Conservation (phyloP, 768 basidiomycete species). For the Boletus subparvulus region DNA sequence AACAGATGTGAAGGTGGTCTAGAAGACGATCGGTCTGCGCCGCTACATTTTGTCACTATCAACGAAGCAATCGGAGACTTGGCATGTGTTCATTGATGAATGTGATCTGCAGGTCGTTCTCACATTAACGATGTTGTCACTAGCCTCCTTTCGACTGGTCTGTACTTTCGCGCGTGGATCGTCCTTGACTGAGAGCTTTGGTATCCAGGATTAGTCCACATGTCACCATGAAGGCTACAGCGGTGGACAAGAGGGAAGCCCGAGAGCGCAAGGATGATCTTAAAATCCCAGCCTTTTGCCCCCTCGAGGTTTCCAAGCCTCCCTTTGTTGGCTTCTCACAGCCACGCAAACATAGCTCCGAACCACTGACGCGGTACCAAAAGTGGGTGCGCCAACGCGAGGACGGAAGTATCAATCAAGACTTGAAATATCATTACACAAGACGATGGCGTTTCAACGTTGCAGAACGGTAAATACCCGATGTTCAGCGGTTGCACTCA, state of each 20-base stretch:
- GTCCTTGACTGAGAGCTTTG: background rate
- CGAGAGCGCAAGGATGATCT: conserved; percentile 34
- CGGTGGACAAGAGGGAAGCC: conserved; percentile 34
- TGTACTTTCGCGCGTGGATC: background rate
- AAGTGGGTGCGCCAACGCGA: conserved; percentile 34
- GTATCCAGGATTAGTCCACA: conserved; percentile 59
- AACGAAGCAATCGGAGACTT: conserved; percentile 68
- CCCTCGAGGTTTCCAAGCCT: conserved; percentile 25
- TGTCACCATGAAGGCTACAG: conserved; percentile 33
- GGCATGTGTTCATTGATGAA: conserved; percentile 40
- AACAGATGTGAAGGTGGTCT: conserved; percentile 34
- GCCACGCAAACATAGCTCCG: conserved; percentile 40
- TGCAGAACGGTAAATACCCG: conserved; percentile 50
- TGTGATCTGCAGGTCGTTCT: conserved; percentile 8
- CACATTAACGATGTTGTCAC: background rate
- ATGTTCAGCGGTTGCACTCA: background rate
- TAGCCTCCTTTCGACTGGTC: conserved; percentile 75
- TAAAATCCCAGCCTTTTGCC: conserved; percentile 49
- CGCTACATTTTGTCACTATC: conserved; percentile 56
- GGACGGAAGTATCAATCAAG: conserved; percentile 19
- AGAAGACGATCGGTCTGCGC: conserved; percentile 49
- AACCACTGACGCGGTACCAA: conserved; percentile 48
- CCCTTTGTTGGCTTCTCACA: conserved; percentile 47
- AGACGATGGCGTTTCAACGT: conserved; percentile 37
- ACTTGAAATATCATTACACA: conserved; percentile 60